Evolutionary conservation across 140 eudicot species (phyloP).

Genomic region (Flaveria floridana): DNA sequence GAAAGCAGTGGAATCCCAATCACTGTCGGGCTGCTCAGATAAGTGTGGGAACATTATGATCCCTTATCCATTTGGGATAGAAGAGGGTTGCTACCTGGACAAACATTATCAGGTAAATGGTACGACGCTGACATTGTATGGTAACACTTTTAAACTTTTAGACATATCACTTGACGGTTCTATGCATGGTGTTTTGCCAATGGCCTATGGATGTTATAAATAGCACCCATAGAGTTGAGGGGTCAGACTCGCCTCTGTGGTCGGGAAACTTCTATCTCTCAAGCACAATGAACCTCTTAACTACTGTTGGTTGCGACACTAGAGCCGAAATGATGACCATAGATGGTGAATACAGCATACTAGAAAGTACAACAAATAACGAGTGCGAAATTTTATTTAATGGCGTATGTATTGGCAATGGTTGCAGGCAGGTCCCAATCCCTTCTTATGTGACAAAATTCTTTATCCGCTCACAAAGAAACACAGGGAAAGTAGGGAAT

Average conservation of each 20-base stretch:
- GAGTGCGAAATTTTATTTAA: background rate
- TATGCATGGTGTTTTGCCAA: background rate
- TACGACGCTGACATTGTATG: background rate
- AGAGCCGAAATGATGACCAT: background rate
- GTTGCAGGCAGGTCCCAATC: slow-evolving; percentile 22
- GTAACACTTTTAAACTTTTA: background rate
- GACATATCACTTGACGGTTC: slow-evolving; percentile 14
- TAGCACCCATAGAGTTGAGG: background rate
- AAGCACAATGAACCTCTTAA: background rate
- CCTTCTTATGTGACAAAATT: slow-evolving; percentile 1
- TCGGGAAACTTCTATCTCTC: slow-evolving; percentile 16
- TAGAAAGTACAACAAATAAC: background rate
- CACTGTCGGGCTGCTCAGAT: slow-evolving; percentile 2
- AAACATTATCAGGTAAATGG: background rate
- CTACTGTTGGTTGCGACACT: slow-evolving; percentile 16
- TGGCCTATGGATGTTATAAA: slow-evolving; percentile 9
- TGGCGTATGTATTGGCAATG: background rate
- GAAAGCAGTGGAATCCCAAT: background rate
- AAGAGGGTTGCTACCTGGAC: background rate
- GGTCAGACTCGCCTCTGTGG: background rate
- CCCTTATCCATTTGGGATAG: background rate
- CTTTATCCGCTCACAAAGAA: slow-evolving; percentile 13
- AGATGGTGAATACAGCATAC: background rate
- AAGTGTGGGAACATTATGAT: background rate
- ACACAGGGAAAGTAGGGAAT: slow-evolving; percentile 2